Conservation (phyloP, 495 filamentous ascomycete genomes). For the Hamigera avellanea region DNA sequence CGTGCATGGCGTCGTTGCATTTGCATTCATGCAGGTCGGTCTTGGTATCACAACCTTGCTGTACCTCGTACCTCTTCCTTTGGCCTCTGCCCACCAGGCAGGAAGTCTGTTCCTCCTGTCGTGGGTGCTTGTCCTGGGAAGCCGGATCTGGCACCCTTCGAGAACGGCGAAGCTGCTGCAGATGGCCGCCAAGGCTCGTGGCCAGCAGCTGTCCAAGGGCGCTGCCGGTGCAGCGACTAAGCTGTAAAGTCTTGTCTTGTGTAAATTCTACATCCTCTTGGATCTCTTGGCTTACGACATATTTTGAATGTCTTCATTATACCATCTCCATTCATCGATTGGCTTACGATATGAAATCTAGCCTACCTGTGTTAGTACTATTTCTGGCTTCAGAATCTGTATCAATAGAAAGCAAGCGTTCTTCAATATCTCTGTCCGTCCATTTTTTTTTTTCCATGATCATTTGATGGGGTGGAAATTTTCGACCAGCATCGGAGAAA, state of each 20-base stretch:
- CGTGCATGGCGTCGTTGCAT: slow-evolving; percentile 67
- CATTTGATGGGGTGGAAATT: no score
- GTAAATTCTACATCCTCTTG: not conserved
- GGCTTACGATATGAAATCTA: not conserved
- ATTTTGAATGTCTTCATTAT: not conserved
- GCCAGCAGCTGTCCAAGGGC: slow-evolving; percentile 15
- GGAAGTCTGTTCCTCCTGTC: slow-evolving; percentile 78
- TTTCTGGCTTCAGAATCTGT: no score
- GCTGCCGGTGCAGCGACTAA: slow-evolving; percentile 18
- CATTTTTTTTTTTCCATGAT: no score
- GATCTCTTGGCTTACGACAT: not conserved
- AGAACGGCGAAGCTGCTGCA: slow-evolving; percentile 37
- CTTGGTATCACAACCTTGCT: slow-evolving; percentile 84
- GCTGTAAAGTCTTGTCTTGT: slow-evolving; percentile 10
- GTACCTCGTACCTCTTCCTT: slow-evolving; percentile 78
- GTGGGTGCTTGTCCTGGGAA: slow-evolving; percentile 65
- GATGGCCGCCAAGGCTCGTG: slow-evolving; percentile 28
- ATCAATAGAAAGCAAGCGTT: no score
- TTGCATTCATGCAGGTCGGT: slow-evolving; percentile 68
- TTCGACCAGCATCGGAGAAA: no score
- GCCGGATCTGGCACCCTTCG: slow-evolving; percentile 43
- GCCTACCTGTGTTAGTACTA: no score
- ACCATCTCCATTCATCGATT: not conserved
- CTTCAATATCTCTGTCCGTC: no score
- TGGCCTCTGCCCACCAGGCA: slow-evolving; percentile 90